Conservation (phyloP, 2,329 filamentous ascomycete genomes). For the Bipolaris zeicola region DNA sequence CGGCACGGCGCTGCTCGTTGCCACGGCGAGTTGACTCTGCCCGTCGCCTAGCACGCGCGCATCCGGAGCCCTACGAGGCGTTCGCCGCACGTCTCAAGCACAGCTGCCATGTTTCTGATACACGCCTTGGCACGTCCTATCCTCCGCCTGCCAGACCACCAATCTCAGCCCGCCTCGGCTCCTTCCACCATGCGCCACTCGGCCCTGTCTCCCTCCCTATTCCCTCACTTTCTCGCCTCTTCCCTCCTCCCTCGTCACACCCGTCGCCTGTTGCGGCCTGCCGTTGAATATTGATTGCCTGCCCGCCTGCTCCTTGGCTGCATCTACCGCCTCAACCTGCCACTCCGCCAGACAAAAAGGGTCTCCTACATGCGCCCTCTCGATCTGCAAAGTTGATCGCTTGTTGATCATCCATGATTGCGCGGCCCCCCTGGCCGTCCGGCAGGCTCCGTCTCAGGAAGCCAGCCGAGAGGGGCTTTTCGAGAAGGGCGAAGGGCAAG, state of each 20-base stretch:
- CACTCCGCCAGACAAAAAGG: background rate
- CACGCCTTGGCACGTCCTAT: slow-evolving; percentile 16
- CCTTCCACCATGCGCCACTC: slow-evolving; percentile 5
- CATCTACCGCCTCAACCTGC: background rate
- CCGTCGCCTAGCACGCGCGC: slow-evolving; percentile 20
- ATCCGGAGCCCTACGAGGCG: slow-evolving; percentile 25
- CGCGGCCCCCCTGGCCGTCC: slow-evolving; percentile 30
- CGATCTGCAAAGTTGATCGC: slow-evolving; percentile 27
- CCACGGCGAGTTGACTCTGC: slow-evolving; percentile 21
- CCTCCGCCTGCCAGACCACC: slow-evolving; percentile 24
- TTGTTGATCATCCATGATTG: slow-evolving; percentile 28
- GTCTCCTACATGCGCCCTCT: background rate
- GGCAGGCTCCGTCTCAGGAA: slow-evolving; percentile 32
- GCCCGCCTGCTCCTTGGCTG: slow-evolving; percentile 20
- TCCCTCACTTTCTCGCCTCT: background rate
- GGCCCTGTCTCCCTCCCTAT: background rate
- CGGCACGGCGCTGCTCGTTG: slow-evolving; percentile 9
- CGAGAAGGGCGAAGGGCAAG: slow-evolving; percentile 7
- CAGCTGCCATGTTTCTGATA: slow-evolving; percentile 16
- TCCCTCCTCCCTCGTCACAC: slow-evolving; percentile 23
- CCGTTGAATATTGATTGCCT: slow-evolving; percentile 28
- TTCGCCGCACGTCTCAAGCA: slow-evolving; percentile 22
- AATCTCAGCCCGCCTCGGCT: slow-evolving; percentile 18
- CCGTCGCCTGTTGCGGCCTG: slow-evolving; percentile 20
- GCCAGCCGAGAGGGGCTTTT: slow-evolving; percentile 28